Evolutionary conservation across 352 stramenopile genomes (phyloP).

Genomic region (Pythium guiyangense): DNA sequence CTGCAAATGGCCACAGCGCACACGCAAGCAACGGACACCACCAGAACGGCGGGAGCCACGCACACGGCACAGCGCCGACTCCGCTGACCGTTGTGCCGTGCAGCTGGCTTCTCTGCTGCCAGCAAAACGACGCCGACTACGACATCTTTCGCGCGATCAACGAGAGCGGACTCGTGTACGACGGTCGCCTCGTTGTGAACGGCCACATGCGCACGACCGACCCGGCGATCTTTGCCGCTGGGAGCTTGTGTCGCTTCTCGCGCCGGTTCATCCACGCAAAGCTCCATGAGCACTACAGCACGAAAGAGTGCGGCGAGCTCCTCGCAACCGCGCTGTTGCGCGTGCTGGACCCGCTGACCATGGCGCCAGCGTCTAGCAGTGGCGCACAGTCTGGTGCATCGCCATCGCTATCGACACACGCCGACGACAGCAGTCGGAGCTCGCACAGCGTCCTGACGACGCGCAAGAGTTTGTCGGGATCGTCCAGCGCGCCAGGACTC

Average conservation of each 20-base stretch:
- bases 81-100: slow-evolving; percentile 33
- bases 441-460: background rate
- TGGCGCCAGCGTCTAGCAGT: background rate
- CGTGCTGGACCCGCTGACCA: slow-evolving; percentile 53
- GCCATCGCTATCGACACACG: too few relatives aligned
- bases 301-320: slow-evolving; percentile 69
- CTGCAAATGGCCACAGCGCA: too few relatives aligned
- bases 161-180: slow-evolving; percentile 89
- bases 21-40: background rate
- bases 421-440: background rate
- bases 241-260: slow-evolving; percentile 76
- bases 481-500: slow-evolving; percentile 1
- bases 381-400: too few relatives aligned
- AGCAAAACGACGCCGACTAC: slow-evolving; percentile 79
- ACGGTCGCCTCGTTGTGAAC: slow-evolving; percentile 89
- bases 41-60: background rate
- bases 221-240: slow-evolving; percentile 59
- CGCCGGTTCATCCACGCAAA: slow-evolving; percentile 73
- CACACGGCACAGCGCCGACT: background rate
- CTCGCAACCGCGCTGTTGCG: slow-evolving; percentile 59
- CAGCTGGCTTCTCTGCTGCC: slow-evolving; percentile 76
- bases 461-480: slow-evolving; percentile 9
- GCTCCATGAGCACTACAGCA: slow-evolving; percentile 73
- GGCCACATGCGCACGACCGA: slow-evolving; percentile 84
- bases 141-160: slow-evolving; percentile 90